phyloP scores from a whole-genome alignment of 805 yeast genomes.

The Candida cerambycidarum region DNA sequence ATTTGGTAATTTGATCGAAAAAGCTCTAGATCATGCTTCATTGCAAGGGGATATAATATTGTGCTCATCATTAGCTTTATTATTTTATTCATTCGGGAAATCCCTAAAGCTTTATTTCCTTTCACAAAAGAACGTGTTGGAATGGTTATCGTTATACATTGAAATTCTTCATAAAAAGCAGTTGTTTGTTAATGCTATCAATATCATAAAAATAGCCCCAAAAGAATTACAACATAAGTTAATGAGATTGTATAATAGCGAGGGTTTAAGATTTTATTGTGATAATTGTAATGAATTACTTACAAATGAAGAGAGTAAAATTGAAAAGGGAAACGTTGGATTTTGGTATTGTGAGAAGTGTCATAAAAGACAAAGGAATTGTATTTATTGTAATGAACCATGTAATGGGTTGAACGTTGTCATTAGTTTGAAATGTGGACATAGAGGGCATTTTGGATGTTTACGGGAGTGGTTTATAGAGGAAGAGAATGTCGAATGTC shows the following conservation, averaged over 20 bases:
- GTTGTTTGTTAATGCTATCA: conserved; percentile 58
- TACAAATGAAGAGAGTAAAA: conserved; percentile 56
- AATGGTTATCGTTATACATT: conserved; percentile 56
- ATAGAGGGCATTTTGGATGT: conserved; percentile 82
- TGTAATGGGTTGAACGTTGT: conserved; percentile 67
- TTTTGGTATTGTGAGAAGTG: conserved; percentile 87
- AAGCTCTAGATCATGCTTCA: conserved; percentile 55
- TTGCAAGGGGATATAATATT: conserved; percentile 64
- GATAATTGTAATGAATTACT: conserved; percentile 59
- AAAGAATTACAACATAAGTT: conserved; percentile 26
- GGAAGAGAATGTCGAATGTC: conserved; percentile 68
- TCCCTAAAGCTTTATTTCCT: conserved; percentile 20
- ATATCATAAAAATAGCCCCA: conserved; percentile 48
- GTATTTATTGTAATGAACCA: conserved; percentile 76
- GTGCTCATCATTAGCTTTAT: conserved; percentile 55
- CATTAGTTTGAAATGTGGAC: conserved; percentile 72
- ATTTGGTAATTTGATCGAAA: conserved; percentile 47
- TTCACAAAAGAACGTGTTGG: conserved; percentile 38
- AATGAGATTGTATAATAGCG: conserved; percentile 33
- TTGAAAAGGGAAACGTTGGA: conserved; percentile 47
- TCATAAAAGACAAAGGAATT: conserved; percentile 56
- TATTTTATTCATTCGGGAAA: conserved; percentile 43
- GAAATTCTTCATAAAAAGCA: conserved; percentile 50
- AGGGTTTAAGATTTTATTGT: conserved; percentile 53
- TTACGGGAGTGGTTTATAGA: conserved; percentile 72